phyloP scores from a whole-genome alignment of 441 rosid genomes.

The Viola pubescens region DNA sequence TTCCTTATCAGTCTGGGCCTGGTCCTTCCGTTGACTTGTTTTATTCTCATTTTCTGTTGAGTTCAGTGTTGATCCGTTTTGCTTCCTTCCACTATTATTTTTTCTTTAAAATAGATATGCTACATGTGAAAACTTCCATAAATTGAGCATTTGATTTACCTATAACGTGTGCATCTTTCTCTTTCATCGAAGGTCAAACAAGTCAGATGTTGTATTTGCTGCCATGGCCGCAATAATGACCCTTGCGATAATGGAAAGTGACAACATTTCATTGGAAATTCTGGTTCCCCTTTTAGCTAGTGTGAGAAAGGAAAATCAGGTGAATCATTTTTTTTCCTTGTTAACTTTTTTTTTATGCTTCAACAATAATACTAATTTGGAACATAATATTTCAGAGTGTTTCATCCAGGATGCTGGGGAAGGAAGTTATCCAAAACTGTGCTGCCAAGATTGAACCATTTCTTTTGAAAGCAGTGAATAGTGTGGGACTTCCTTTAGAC shows the following conservation, averaged over 20 bases:
- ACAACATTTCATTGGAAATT: conserved; percentile 42
- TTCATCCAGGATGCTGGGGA: conserved; percentile 49
- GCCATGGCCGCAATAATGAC: conserved; percentile 65
- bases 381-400: conserved; percentile 26
- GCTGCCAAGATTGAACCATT: conserved; percentile 46
- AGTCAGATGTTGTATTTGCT: conserved; percentile 36
- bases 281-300: conserved; percentile 45
- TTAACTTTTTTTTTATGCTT: conserved; percentile 8
- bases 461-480: conserved; percentile 41
- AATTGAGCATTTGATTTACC: too few relatives aligned
- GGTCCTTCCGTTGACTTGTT: background rate
- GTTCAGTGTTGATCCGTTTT: background rate
- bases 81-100: background rate
- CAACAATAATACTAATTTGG: conserved; percentile 1
- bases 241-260: conserved; percentile 49
- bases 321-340: conserved; percentile 12
- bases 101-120: background rate
- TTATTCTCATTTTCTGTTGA: background rate
- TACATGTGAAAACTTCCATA: background rate
- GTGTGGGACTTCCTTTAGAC: conserved; percentile 34
- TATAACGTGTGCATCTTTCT: too few relatives aligned
- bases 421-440: conserved; percentile 47
- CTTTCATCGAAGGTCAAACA: conserved; percentile 33
- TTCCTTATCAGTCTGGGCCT: too few relatives aligned
- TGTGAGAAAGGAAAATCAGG: conserved; percentile 58